Evolutionary conservation across 2,329 filamentous ascomycete species (phyloP).

Genomic region (Ophiocordyceps camponoti-floridani): DNA sequence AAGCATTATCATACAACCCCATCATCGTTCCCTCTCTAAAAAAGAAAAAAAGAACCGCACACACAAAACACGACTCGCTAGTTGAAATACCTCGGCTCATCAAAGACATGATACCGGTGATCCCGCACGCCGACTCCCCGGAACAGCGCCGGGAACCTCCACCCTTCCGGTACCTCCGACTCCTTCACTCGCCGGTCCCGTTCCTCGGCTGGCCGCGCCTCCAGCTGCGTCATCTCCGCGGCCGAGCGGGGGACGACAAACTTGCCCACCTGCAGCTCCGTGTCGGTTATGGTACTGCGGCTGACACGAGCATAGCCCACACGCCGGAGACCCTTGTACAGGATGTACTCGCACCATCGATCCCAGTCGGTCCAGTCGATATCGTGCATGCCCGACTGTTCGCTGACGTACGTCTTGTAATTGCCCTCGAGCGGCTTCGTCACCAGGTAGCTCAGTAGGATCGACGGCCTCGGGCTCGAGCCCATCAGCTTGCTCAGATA

Average conservation of each 20-base stretch:
- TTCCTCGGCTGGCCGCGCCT: conserved; percentile 28
- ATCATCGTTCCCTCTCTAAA: background rate
- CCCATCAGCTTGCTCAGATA: conserved; percentile 86
- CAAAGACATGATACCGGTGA: conserved; percentile 87
- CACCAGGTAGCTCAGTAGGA: conserved; percentile 83
- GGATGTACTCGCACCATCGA: conserved; percentile 96
- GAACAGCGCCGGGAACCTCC: conserved; percentile 73
- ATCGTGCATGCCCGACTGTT: conserved; percentile 80
- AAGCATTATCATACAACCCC: background rate
- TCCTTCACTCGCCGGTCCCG: conserved; percentile 46
- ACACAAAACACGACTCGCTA: conserved; percentile 4
- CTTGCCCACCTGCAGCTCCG: conserved; percentile 90
- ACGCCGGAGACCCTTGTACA: conserved; percentile 77
- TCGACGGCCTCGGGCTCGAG: conserved; percentile 56
- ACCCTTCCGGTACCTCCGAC: conserved; percentile 54
- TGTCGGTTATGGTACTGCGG: conserved; percentile 85
- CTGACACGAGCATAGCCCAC: conserved; percentile 82
- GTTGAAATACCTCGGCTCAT: conserved; percentile 63
- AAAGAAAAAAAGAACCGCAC: background rate
- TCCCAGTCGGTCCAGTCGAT: conserved; percentile 91
- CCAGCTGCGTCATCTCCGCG: conserved; percentile 29
- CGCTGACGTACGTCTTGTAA: conserved; percentile 88
- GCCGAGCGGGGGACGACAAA: conserved; percentile 61
- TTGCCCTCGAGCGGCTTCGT: conserved; percentile 82
- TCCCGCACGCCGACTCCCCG: conserved; percentile 71